A percentile compares a stretch with the other conserved stretches of the same genome.
These are phyloP conservation scores for Lasiosphaeria miniovina DNA, from an alignment of 495 filamentous ascomycete species.

Conservation along the genomic window DNA sequence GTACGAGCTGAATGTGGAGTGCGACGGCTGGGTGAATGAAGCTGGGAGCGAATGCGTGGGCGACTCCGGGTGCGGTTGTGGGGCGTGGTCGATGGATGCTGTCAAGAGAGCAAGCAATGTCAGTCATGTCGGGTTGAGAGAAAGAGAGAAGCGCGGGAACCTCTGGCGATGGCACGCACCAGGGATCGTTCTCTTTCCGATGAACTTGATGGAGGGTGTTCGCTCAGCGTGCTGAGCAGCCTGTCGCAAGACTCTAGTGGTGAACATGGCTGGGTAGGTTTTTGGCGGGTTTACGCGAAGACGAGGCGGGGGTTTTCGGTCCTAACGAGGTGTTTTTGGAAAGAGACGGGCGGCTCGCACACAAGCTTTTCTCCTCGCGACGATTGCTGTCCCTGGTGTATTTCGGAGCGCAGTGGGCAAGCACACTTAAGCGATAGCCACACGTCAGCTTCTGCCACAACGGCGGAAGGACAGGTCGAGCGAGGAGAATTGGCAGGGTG, in stretches of 20 bases:
- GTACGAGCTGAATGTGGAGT: conserved; percentile 83
- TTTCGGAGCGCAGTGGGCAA: neutral
- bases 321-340: conserved; percentile 2
- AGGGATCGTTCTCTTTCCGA: conserved; percentile 82
- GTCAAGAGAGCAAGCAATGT: conserved; percentile 5
- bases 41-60: conserved; percentile 51
- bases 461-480: conserved; percentile 29
- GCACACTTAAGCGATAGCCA: neutral
- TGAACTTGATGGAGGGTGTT: conserved; percentile 83
- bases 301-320: neutral
- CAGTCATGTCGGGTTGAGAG: conserved; percentile 1
- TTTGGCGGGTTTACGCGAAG: neutral
- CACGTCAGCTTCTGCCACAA: neutral
- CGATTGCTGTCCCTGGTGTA: conserved; percentile 24
- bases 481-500: conserved; percentile 22
- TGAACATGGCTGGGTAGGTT: conserved; percentile 50
- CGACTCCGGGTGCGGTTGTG: conserved; percentile 61
- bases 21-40: conserved; percentile 62
- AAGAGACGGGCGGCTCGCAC: neutral
- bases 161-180: conserved; percentile 51
- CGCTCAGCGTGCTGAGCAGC: conserved; percentile 61
- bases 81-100: conserved; percentile 81
- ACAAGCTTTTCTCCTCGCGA: conserved; percentile 27
- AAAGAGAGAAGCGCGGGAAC: neutral
- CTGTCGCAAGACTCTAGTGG: conserved; percentile 64